These are phyloP conservation scores for Ganoderma leucocontextum DNA, from an alignment of 1,284 basidiomycete species.

Conservation along the genomic window DNA sequence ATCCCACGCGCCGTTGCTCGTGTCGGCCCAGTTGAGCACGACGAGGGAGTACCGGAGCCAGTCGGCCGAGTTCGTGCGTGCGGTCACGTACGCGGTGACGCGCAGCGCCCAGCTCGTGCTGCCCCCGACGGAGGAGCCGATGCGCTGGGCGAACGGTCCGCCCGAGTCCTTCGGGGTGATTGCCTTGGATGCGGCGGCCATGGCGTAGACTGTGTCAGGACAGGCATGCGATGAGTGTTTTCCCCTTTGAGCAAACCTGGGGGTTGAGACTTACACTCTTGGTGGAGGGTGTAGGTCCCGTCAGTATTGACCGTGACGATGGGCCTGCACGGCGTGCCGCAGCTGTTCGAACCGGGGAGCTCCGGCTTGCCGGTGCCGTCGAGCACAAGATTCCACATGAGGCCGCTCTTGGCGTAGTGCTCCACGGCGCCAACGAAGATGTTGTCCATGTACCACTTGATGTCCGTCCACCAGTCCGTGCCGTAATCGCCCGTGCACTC, in stretches of 20 bases:
- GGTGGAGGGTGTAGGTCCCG: slow-evolving; percentile 69
- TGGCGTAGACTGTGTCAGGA: slow-evolving; percentile 62
- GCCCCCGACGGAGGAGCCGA: slow-evolving; percentile 68
- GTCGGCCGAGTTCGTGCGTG: slow-evolving; percentile 59
- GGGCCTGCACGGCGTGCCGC: slow-evolving; percentile 68
- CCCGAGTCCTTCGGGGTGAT: slow-evolving; percentile 70
- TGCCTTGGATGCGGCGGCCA: slow-evolving; percentile 79
- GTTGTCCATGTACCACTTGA: slow-evolving; percentile 84
- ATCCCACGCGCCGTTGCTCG: slow-evolving; percentile 58
- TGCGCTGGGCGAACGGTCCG: slow-evolving; percentile 74
- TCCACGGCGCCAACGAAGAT: slow-evolving; percentile 57
- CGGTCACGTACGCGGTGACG: slow-evolving; percentile 71
- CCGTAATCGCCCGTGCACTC: slow-evolving; percentile 56
- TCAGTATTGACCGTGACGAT: slow-evolving; percentile 71
- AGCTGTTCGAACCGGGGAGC: slow-evolving; percentile 70
- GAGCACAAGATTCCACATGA: slow-evolving; percentile 82
- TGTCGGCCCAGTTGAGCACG: slow-evolving; percentile 71
- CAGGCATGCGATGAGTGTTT: neutral
- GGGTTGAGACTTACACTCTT: slow-evolving; percentile 64
- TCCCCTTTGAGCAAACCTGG: neutral
- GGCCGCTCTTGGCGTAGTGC: slow-evolving; percentile 56
- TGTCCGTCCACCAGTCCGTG: slow-evolving; percentile 80
- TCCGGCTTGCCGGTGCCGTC: slow-evolving; percentile 68
- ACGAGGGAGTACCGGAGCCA: slow-evolving; percentile 72
- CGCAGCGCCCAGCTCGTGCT: slow-evolving; percentile 60